These are phyloP conservation scores for Apiotrichum gamsii DNA, from an alignment of 1,284 basidiomycete genomes.

Conservation along the genomic window DNA sequence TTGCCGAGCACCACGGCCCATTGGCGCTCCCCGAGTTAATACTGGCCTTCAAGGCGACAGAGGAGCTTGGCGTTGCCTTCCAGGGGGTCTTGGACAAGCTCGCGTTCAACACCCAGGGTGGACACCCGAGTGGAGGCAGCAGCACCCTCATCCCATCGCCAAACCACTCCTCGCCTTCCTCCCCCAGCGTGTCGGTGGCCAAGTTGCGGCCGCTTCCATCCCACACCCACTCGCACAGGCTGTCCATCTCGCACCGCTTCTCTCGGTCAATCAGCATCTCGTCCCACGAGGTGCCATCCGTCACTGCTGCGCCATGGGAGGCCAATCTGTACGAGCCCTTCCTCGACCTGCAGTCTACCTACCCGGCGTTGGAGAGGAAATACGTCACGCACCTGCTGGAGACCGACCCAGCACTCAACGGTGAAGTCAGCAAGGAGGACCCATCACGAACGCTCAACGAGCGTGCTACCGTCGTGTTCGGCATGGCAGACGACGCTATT, in stretches of 20 bases:
- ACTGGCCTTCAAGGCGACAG: slow-evolving; percentile 61
- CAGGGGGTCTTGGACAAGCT: slow-evolving; percentile 69
- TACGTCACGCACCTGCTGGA: slow-evolving; percentile 58
- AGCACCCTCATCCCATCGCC: neutral
- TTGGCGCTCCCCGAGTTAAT: slow-evolving; percentile 64
- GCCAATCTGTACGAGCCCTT: slow-evolving; percentile 85
- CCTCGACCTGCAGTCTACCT: slow-evolving; percentile 78
- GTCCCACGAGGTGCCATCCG: slow-evolving; percentile 4
- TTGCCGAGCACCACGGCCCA: slow-evolving; percentile 60
- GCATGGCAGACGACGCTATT: slow-evolving; percentile 70
- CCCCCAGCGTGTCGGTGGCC: slow-evolving; percentile 2
- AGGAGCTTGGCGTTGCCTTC: slow-evolving; percentile 67
- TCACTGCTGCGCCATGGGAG: slow-evolving; percentile 57
- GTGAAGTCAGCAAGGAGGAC: slow-evolving; percentile 48
- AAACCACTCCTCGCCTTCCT: neutral
- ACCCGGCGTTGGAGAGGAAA: slow-evolving; percentile 65
- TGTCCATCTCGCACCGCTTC: slow-evolving; percentile 32
- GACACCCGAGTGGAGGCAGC: slow-evolving; percentile 24
- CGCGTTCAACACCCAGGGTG: slow-evolving; percentile 34
- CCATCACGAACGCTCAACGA: slow-evolving; percentile 64
- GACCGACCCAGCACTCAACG: slow-evolving; percentile 48
- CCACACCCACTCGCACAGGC: slow-evolving; percentile 6
- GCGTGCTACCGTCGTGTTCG: slow-evolving; percentile 63
- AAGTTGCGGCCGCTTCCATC: neutral
- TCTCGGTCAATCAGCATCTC: slow-evolving; percentile 25